Percentiles rank a stretch among this genome's conserved stretches.
Evolutionary conservation across 2,329 filamentous ascomycete species (phyloP).

Genomic region (Claviceps quebecensis): DNA sequence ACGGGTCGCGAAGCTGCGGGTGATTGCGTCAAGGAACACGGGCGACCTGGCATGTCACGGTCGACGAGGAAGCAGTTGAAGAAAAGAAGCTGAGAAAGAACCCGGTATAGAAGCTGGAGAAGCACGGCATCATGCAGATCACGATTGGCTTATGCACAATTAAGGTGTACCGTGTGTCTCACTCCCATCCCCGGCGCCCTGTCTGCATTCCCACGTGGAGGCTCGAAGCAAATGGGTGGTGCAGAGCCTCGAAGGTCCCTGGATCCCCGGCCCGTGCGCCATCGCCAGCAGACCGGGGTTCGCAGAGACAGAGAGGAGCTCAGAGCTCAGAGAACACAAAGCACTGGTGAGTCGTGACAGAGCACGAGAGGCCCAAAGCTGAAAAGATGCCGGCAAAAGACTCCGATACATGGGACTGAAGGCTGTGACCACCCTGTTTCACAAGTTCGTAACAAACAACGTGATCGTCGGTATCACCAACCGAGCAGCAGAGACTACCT

Average conservation of each 20-base stretch:
- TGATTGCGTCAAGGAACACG: not conserved
- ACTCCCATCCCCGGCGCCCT: not conserved
- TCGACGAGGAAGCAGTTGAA: not conserved
- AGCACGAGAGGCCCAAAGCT: too few species aligned
- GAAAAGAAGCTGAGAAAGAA: not conserved
- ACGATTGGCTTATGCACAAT: not conserved
- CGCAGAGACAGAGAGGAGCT: not conserved
- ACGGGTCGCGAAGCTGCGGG: not conserved
- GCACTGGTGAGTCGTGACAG: too few species aligned
- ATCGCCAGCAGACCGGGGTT: not conserved
- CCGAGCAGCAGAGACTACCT: too few species aligned
- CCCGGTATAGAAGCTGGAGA: too few species aligned
- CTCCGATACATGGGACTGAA: too few species aligned
- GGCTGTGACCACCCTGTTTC: too few species aligned
- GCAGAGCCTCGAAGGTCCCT: not conserved
- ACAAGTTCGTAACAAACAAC: too few species aligned
- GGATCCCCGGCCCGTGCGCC: not conserved
- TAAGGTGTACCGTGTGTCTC: not conserved
- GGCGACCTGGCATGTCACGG: not conserved
- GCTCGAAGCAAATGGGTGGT: not conserved
- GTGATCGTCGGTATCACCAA: too few species aligned
- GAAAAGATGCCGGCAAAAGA: too few species aligned
- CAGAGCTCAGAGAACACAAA: not conserved
- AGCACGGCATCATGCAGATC: not conserved
- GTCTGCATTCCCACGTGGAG: constrained; percentile 4